Base-by-base conservation (phyloP, 2,329 filamentous ascomycete species). In the Hirsutella rhossiliensis region DNA sequence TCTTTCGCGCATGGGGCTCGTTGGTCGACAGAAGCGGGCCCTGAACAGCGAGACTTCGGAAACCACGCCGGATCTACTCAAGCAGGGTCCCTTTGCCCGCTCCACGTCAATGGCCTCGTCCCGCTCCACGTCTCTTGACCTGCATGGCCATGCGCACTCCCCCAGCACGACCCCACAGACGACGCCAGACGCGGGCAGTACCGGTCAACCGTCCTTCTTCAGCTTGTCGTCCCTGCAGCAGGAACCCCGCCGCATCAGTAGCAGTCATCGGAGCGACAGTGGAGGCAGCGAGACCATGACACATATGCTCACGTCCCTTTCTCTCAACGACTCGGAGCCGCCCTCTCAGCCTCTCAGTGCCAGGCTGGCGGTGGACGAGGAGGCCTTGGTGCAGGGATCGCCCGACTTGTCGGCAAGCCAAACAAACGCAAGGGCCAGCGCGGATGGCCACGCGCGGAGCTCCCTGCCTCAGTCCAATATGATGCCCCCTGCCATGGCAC, bases 1-100 rank as follows among this genome's bases (percentile, higher is more conserved):
- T 48, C 72, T 98, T 23, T 98, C 92, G 12, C 82, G 92, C 27
- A 97, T 98, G 90, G 94, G 92, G 59, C 71, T 98, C 50, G 85
- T 98, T 48, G 92, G 92, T 47, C 85, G 92, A 55, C 92, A 98
- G 65, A 97, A 98, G 68, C 81, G 92, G 55, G 87, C 90, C 19
- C 72, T 96, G 40, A 92, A 83, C 58, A 81, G 75, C 67, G 76
- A 75, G 58, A 71, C 80, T 27, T 79, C 80, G 29, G 90, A 98
- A 50, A 80, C 83, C n/a, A 88, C 82, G 1, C 92, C 92, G 1
- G 94, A 98, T 65, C 69, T 98, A 12, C 74, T 97, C 38, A 96
- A 94, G 59, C 82, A 92, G 55, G 89, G 90, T 0, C 87, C 90
- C 0, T 97, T 97, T 64, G 85, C 82, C 45, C 80, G 88, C 43